Conservation (phyloP, 2,329 filamentous ascomycete genomes). For the Calonectria hongkongensis region DNA sequence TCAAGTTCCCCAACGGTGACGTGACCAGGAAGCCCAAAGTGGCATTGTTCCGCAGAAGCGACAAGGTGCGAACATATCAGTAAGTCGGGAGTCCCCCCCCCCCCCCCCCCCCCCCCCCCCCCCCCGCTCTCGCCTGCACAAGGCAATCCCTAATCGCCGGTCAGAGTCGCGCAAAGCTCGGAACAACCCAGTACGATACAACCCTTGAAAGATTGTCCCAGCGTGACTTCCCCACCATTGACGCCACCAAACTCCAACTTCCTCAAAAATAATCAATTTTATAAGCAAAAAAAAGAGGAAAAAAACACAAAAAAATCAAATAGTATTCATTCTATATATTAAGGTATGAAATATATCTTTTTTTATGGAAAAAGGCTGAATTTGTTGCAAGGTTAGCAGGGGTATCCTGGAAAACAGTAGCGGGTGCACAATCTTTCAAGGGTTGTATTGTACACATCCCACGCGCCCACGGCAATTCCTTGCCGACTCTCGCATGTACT, state of each 20-base stretch:
- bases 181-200: slow-evolving; percentile 29
- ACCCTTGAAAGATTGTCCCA: too few species aligned
- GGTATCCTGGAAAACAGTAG: too few species aligned
- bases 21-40: slow-evolving; percentile 66
- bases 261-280: too few species aligned
- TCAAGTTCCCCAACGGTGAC: slow-evolving; percentile 64
- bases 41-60: slow-evolving; percentile 78
- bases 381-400: too few species aligned
- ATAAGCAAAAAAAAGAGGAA: too few species aligned
- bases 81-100: slow-evolving; percentile 57
- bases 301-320: too few species aligned
- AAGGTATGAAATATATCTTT: too few species aligned
- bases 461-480: slow-evolving; percentile 49
- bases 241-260: too few species aligned
- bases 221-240: too few species aligned
- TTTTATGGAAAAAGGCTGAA: too few species aligned
- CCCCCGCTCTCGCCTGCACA: not conserved
- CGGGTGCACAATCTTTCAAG: too few species aligned
- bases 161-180: slow-evolving; percentile 16
- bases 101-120: not conserved
- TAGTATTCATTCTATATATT: too few species aligned
- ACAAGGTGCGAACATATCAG: slow-evolving; percentile 76
- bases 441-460: slow-evolving; percentile 33
- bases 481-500: slow-evolving; percentile 48
- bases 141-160: not conserved